Percentiles rank a stretch among this genome's conserved stretches.
Conservation (phyloP, 2,329 filamentous ascomycete species). For the Capronia coronata region DNA sequence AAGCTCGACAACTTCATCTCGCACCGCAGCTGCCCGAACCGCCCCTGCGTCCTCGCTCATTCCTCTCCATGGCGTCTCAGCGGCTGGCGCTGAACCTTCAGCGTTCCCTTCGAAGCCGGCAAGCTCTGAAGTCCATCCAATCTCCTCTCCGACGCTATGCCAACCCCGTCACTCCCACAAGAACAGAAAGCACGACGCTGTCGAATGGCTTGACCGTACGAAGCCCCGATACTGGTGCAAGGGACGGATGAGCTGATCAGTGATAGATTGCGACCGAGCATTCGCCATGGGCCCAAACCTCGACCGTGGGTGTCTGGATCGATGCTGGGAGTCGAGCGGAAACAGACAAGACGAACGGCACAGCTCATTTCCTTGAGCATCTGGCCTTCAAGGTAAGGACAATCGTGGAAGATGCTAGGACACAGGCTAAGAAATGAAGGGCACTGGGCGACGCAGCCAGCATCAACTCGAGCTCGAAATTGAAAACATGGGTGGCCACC, state of each 20-base stretch:
- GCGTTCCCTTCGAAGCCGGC: constrained; percentile 80
- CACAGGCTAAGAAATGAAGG: constrained; percentile 46
- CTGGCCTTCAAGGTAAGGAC: constrained; percentile 92
- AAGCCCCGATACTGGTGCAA: constrained; percentile 19
- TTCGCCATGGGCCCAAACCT: constrained; percentile 96
- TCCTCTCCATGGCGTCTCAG: constrained; percentile 74
- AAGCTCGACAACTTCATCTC: constrained; percentile 17
- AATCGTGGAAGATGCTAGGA: constrained; percentile 12
- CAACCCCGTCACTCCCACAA: constrained; percentile 70
- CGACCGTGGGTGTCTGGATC: constrained; percentile 98
- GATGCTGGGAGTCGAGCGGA: constrained; percentile 97
- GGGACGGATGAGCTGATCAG: constrained; percentile 13
- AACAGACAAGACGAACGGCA: constrained; percentile 97
- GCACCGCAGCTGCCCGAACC: constrained; percentile 6
- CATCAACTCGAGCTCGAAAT: constrained; percentile 98
- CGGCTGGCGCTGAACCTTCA: constrained; percentile 93
- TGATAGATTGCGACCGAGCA: constrained; percentile 93
- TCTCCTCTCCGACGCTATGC: constrained; percentile 81
- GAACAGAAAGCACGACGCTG: constrained; percentile 92
- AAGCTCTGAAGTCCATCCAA: constrained; percentile 71
- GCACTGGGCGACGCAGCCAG: constrained; percentile 88
- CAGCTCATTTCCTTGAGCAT: constrained; percentile 98
- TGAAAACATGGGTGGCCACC: constrained; percentile 98
- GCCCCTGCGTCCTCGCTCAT: constrained; percentile 3
- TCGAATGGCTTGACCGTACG: constrained; percentile 93